Evolutionary conservation across 192 early-diverging fungal genomes (phyloP).

Genomic region (Coemansia sp.): DNA sequence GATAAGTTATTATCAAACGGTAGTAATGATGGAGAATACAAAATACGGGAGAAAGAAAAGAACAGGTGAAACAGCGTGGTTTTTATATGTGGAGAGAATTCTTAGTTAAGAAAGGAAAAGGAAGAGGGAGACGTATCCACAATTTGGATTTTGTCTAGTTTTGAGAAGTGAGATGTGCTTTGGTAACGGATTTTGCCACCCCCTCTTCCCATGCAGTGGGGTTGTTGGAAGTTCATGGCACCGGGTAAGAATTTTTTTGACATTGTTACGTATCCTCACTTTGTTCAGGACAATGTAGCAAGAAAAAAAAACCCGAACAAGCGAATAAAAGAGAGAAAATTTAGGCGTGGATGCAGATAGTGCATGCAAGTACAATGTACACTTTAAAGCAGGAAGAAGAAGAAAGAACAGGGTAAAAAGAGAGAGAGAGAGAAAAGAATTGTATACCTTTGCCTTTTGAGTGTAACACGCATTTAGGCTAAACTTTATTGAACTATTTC

Average conservation of each 20-base stretch:
- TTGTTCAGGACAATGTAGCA: not conserved
- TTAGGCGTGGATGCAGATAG: not conserved
- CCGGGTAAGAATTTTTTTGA: not conserved
- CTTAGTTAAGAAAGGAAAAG: not conserved
- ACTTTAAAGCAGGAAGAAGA: not conserved
- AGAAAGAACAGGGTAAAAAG: not conserved
- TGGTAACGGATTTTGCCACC: not conserved
- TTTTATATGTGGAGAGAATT: not conserved
- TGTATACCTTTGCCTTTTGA: too few species aligned
- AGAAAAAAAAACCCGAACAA: not conserved
- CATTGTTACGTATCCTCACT: not conserved
- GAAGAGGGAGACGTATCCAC: not conserved
- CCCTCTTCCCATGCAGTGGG: not conserved
- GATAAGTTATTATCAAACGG: not conserved
- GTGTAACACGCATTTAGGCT: not conserved
- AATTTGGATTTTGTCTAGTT: not conserved
- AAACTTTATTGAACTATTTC: not conserved
- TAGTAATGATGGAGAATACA: not conserved
- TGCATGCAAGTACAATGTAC: not conserved
- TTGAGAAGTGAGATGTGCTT: not conserved
- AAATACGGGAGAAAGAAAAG: not conserved
- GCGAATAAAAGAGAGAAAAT: not conserved
- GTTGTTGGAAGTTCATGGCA: constrained; percentile 6
- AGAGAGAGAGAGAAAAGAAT: not conserved
- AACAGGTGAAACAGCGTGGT: not conserved